phyloP scores from a whole-genome alignment of 108 stramenopile genomes.

The Epithemia pelagica region DNA sequence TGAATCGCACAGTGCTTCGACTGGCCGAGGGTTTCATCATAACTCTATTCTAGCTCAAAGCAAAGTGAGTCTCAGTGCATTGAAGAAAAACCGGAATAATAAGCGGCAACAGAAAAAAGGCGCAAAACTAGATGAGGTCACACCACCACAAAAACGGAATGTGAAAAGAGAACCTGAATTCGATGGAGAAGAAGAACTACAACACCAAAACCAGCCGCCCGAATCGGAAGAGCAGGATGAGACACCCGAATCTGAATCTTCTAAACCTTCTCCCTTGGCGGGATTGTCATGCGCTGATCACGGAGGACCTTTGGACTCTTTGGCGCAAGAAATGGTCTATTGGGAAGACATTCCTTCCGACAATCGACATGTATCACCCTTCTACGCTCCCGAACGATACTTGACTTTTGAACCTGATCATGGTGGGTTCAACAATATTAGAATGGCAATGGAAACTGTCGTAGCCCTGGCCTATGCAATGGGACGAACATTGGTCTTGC shows the following conservation, averaged over 20 bases:
- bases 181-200: too few relatives aligned
- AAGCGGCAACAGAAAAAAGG: neutral
- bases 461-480: constrained; percentile 81
- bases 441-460: constrained; percentile 54
- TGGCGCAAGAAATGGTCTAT: constrained; percentile 77
- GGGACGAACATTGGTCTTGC: constrained; percentile 83
- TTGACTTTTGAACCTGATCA: constrained; percentile 89
- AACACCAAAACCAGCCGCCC: neutral
- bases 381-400: constrained; percentile 54
- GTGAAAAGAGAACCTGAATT: too few relatives aligned
- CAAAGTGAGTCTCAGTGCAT: neutral
- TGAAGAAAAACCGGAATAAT: neutral
- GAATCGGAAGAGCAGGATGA: neutral
- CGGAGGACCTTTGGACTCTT: constrained; percentile 57
- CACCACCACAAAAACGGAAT: too few relatives aligned
- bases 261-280: too few relatives aligned
- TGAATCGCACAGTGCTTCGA: neutral
- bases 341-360: constrained; percentile 80
- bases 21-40: neutral
- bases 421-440: constrained; percentile 93
- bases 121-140: neutral
- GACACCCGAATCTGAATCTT: neutral
- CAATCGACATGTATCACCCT: constrained; percentile 47
- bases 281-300: constrained; percentile 61
- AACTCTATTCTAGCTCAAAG: neutral